Conservation (phyloP, 2,329 filamentous ascomycete genomes). For the Fusarium brachygibbosum region DNA sequence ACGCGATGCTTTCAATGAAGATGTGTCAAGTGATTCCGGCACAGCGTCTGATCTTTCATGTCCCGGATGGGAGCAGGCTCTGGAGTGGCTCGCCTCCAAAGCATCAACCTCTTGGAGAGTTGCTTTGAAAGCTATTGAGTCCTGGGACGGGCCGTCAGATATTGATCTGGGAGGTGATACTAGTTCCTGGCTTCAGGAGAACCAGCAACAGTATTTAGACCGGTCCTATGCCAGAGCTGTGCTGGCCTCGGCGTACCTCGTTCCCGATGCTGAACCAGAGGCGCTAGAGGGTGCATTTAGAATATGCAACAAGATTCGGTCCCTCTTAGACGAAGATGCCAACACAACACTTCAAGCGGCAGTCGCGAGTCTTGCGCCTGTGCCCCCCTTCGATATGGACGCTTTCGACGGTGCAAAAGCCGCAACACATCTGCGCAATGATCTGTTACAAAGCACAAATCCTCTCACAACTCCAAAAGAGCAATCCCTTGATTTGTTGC, state of each 20-base stretch:
- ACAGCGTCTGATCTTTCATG: slow-evolving; percentile 56
- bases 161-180: slow-evolving; percentile 75
- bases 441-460: slow-evolving; percentile 72
- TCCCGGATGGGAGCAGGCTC: slow-evolving; percentile 76
- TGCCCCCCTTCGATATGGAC: slow-evolving; percentile 52
- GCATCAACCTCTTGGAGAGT: slow-evolving; percentile 72
- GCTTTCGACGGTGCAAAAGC: slow-evolving; percentile 45
- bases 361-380: slow-evolving; percentile 59
- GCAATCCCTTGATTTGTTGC: slow-evolving; percentile 69
- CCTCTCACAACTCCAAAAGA: slow-evolving; percentile 72
- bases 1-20: slow-evolving; percentile 16
- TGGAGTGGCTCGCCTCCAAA: slow-evolving; percentile 74
- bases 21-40: slow-evolving; percentile 43
- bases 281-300: slow-evolving; percentile 72
- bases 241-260: slow-evolving; percentile 75
- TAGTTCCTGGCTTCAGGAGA: slow-evolving; percentile 70
- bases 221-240: slow-evolving; percentile 75
- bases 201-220: slow-evolving; percentile 71
- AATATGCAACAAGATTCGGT: slow-evolving; percentile 68
- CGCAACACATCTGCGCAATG: slow-evolving; percentile 52
- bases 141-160: slow-evolving; percentile 81
- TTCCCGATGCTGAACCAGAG: slow-evolving; percentile 70
- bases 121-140: slow-evolving; percentile 73
- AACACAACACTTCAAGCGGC: slow-evolving; percentile 65
- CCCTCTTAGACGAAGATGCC: slow-evolving; percentile 70